Conservation (phyloP, 2,329 filamentous ascomycete species). For the Bimuria novae-zelandiae region DNA sequence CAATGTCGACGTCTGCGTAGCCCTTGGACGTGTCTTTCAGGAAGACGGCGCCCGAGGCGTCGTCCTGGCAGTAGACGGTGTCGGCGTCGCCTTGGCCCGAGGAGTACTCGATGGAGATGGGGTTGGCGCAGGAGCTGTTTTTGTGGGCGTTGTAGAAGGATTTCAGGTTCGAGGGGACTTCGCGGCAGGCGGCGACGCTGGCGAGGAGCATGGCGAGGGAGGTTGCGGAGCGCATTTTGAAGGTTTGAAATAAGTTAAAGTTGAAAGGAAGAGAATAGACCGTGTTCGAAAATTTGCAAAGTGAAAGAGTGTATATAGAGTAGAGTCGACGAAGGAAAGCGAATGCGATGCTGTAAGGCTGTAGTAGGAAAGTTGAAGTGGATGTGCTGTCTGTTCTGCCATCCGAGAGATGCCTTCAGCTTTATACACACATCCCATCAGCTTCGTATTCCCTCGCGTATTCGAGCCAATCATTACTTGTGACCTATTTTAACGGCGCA, state of each 20-base stretch:
- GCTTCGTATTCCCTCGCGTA: neutral
- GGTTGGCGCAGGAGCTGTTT: slow-evolving; percentile 19
- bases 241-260: neutral
- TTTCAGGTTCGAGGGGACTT: slow-evolving; percentile 18
- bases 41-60: slow-evolving; percentile 46
- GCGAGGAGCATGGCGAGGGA: slow-evolving; percentile 12
- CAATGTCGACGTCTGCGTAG: slow-evolving; percentile 62
- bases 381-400: slow-evolving; percentile 1
- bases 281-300: neutral
- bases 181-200: slow-evolving; percentile 13
- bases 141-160: slow-evolving; percentile 17
- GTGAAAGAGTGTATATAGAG: neutral
- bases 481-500: neutral
- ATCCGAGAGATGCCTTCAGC: neutral
- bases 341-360: neutral
- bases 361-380: neutral
- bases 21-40: slow-evolving; percentile 49
- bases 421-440: neutral
- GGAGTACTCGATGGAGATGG: slow-evolving; percentile 21
- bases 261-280: neutral
- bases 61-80: slow-evolving; percentile 29
- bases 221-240: slow-evolving; percentile 15
- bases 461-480: neutral
- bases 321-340: neutral
- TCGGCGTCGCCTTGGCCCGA: slow-evolving; percentile 20